Conservation (phyloP, 805 yeast genomes). For the Teunomyces barrocoloradensis region DNA sequence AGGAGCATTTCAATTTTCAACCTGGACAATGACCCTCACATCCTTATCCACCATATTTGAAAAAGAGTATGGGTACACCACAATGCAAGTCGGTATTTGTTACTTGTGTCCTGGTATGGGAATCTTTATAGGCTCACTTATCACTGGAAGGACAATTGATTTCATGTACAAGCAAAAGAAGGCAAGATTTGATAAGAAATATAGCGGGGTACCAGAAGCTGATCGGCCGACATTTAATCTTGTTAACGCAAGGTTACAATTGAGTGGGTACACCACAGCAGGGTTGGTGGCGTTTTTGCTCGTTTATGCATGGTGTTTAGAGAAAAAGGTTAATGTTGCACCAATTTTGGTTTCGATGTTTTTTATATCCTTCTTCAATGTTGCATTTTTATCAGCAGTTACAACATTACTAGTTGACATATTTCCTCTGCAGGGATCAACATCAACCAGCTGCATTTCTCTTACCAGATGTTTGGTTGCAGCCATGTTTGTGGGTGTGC, state of each 20-base stretch:
- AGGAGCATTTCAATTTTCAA: slow-evolving; percentile 59
- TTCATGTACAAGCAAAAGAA: slow-evolving; percentile 39
- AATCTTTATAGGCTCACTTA: slow-evolving; percentile 57
- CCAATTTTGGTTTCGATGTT: slow-evolving; percentile 59
- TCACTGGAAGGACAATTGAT: slow-evolving; percentile 58
- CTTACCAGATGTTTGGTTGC: slow-evolving; percentile 69
- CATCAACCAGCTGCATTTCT: slow-evolving; percentile 73
- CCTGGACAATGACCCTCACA: slow-evolving; percentile 70
- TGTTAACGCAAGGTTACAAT: slow-evolving; percentile 49
- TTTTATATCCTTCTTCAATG: slow-evolving; percentile 55
- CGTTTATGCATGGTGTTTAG: slow-evolving; percentile 74
- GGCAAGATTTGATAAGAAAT: slow-evolving; percentile 21
- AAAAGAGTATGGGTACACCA: slow-evolving; percentile 49
- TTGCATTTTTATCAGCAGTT: slow-evolving; percentile 55
- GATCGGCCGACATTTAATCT: slow-evolving; percentile 44
- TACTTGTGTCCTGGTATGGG: slow-evolving; percentile 75
- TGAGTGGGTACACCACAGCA: background rate
- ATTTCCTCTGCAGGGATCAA: slow-evolving; percentile 66
- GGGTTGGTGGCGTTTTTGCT: slow-evolving; percentile 34
- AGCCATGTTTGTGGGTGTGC: slow-evolving; percentile 68
- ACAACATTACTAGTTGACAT: slow-evolving; percentile 75
- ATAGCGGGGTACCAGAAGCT: slow-evolving; percentile 9
- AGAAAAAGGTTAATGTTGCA: slow-evolving; percentile 44
- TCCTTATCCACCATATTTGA: slow-evolving; percentile 55
- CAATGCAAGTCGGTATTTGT: slow-evolving; percentile 64